A percentile compares a stretch with the other conserved stretches of the same genome.
These are phyloP conservation scores for Lathyrus tuberosus DNA, from an alignment of 306 rosid species.

Conservation along the genomic window DNA sequence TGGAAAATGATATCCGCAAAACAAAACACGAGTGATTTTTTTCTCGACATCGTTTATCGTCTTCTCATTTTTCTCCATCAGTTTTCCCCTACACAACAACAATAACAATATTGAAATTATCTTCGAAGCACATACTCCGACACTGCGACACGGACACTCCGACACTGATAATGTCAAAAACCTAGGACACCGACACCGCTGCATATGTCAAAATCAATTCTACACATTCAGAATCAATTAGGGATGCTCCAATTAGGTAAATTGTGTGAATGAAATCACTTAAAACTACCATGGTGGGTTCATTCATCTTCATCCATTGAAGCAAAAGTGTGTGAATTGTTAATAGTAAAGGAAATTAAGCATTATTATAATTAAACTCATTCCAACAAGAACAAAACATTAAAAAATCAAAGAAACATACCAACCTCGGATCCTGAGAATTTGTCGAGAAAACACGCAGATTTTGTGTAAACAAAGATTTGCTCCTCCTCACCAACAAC, in stretches of 20 bases:
- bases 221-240: too few species aligned
- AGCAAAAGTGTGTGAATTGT: background rate
- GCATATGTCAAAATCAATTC: too few species aligned
- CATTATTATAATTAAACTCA: background rate
- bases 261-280: background rate
- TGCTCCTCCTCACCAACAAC: background rate
- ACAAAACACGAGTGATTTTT: conserved; percentile 61
- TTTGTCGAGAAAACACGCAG: background rate
- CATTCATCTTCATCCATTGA: background rate
- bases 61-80: conserved; percentile 41
- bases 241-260: background rate
- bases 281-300: background rate
- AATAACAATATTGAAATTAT: background rate
- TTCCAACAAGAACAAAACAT: background rate
- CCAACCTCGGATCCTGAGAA: background rate
- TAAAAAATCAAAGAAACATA: background rate
- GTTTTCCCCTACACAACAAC: conserved; percentile 10
- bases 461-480: background rate
- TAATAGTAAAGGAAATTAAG: background rate
- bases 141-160: too few species aligned
- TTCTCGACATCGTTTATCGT: conserved; percentile 34
- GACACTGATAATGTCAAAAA: too few species aligned
- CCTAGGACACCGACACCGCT: too few species aligned
- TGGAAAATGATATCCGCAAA: conserved; percentile 72
- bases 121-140: background rate